Base-by-base conservation (phyloP, 352 stramenopile genomes). In the Thraustochytrium sp. region DNA sequence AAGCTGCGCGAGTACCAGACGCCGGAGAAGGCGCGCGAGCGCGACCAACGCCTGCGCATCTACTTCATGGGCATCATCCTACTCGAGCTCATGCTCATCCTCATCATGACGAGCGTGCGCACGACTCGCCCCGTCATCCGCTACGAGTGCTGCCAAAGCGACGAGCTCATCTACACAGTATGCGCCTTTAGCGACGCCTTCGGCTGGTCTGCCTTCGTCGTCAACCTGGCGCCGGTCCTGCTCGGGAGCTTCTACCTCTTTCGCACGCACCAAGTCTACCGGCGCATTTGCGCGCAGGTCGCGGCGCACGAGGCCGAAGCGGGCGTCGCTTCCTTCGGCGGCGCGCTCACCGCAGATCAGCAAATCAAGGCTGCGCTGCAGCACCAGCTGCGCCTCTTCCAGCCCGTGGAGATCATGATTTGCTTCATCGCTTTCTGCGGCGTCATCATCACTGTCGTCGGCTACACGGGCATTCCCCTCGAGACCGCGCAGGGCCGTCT, bases 1-100 rank as follows among this genome's bases (percentile, higher is more conserved):
- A 26, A 64, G 37, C 68, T 80, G 31, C 40, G 36, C 1, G n/a
- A 75, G 3, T 80, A 80, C 51, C 31, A 61, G 42, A n/a, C 42
- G 16, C 68, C 68, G 23, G 68, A 51, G 26, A 77, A 61, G 68
- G 44, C 11, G 31, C 31, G 76, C 11, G 11, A 31, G 53, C 48
- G 68, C 48, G 48, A 80, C 38, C 68, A 51, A 3, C 42, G 5
- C 9, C 31, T 80, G 51, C 34, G 42, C 23, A 26, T 80, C 68
- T 48, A 40, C 31, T 80, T 80, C 38, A 44, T 38, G 18, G 53
- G 68, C 68, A 80, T 80, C 51, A 46, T 63, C 0, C 13, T 77
- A 0, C 18, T 46, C 13, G 68, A 80, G 49, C 51, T 80, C 5
- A 18, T 44, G 13, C 34, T 80, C 31, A 80, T 75, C 63, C 46